Conservation (phyloP, 257 asterid genomes). For the Solanum medicagineum region DNA sequence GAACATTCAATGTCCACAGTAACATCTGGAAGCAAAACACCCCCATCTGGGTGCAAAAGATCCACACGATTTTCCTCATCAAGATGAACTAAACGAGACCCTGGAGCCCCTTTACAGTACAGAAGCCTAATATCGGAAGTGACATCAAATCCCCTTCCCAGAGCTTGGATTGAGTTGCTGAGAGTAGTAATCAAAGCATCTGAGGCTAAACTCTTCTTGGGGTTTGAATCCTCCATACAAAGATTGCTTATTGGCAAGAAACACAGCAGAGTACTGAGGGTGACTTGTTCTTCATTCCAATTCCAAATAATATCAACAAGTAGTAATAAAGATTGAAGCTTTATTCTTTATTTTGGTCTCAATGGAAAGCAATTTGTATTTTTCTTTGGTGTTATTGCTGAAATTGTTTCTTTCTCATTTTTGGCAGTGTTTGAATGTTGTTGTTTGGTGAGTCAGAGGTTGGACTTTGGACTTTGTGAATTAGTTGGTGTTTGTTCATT, state of each 20-base stretch:
- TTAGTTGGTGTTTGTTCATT: conserved; percentile 26
- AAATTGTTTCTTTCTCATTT: neutral
- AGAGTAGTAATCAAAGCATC: conserved; percentile 68
- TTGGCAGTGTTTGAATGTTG: neutral
- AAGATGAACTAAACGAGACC: conserved; percentile 63
- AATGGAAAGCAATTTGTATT: neutral
- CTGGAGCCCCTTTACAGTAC: conserved; percentile 88
- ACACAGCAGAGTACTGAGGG: neutral
- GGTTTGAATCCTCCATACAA: neutral
- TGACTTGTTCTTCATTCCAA: conserved; percentile 7
- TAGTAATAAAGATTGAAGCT: conserved; percentile 10
- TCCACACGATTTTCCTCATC: conserved; percentile 44
- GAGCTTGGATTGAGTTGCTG: conserved; percentile 85
- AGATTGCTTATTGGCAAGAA: neutral
- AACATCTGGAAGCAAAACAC: conserved; percentile 57
- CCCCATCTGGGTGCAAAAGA: conserved; percentile 47
- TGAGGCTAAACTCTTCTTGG: neutral
- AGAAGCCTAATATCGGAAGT: conserved; percentile 93
- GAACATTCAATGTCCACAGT: conserved; percentile 66
- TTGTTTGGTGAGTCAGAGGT: conserved; percentile 63
- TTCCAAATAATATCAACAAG: neutral
- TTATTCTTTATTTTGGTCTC: neutral
- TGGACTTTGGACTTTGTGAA: conserved; percentile 60
- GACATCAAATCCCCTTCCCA: conserved; percentile 97
- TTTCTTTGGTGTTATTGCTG: neutral